Percentiles rank a stretch among this genome's conserved stretches.
phyloP scores from a whole-genome alignment of 805 yeast genomes.

The Grigorovia humatica region DNA sequence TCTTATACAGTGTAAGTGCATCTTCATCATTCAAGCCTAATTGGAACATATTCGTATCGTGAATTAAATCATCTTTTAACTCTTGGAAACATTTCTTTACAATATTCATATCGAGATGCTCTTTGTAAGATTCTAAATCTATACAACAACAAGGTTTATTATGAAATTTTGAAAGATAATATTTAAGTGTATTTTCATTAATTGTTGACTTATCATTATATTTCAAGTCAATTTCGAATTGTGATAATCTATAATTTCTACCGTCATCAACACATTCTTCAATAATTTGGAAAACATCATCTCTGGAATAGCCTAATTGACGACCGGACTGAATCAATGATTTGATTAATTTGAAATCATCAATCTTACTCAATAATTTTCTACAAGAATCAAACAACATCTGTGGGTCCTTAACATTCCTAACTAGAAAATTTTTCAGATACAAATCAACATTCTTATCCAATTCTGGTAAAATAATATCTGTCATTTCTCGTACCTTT shows the following conservation, averaged over 20 bases:
- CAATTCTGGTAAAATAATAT: constrained; percentile 24
- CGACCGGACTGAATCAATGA: constrained; percentile 48
- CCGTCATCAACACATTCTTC: constrained; percentile 25
- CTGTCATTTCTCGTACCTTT: constrained; percentile 30
- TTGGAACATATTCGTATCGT: constrained; percentile 38
- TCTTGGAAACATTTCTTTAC: constrained; percentile 11
- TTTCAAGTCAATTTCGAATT: constrained; percentile 34
- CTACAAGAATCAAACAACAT: constrained; percentile 33
- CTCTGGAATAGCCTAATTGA: constrained; percentile 36
- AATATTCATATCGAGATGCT: constrained; percentile 17
- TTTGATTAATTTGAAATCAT: constrained; percentile 47
- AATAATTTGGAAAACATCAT: constrained; percentile 28
- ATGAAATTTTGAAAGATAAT: constrained; percentile 39
- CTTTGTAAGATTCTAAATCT: constrained; percentile 40
- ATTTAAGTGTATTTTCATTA: constrained; percentile 24
- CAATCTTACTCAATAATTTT: constrained; percentile 44
- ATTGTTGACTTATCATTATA: constrained; percentile 6
- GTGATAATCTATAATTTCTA: constrained; percentile 49
- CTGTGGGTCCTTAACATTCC: constrained; percentile 38
- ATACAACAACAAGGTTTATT: constrained; percentile 54
- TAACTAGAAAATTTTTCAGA: constrained; percentile 44
- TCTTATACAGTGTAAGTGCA: constrained; percentile 31
- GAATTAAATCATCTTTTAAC: constrained; percentile 33
- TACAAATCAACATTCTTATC: constrained; percentile 44
- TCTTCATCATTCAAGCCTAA: constrained; percentile 11